These are phyloP conservation scores for Zymoseptoria pseudotritici DNA, from an alignment of 2,329 filamentous ascomycete genomes.

Conservation along the genomic window DNA sequence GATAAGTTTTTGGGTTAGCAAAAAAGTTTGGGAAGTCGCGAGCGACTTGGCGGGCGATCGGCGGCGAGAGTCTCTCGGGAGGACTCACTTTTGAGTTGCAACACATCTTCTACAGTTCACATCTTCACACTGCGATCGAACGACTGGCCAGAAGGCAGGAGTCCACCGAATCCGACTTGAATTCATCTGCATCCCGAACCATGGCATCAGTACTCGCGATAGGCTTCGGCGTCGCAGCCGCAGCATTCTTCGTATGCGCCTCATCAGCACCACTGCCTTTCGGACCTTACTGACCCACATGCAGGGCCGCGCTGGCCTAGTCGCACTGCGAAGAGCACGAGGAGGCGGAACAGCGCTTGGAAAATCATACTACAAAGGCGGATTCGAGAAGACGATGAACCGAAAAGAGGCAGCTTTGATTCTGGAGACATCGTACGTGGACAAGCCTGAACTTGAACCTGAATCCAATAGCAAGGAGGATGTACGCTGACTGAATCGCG, in stretches of 20 bases:
- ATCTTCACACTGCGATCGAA: background rate
- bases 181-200: background rate
- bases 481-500: conserved; percentile 1
- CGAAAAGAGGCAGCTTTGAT: conserved; percentile 85
- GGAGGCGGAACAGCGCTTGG: conserved; percentile 70
- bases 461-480: background rate
- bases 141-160: background rate
- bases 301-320: conserved; percentile 86
- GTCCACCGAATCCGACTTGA: background rate
- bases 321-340: conserved; percentile 77
- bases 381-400: conserved; percentile 95
- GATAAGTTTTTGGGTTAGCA: background rate
- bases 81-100: no score
- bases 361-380: conserved; percentile 93
- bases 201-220: conserved; percentile 57
- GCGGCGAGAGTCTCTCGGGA: no score
- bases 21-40: background rate
- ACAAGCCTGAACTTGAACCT: background rate
- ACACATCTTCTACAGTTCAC: background rate
- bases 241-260: conserved; percentile 55
- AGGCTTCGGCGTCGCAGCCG: conserved; percentile 54
- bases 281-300: background rate
- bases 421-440: conserved; percentile 71
- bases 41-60: no score
- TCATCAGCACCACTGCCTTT: background rate